A percentile compares a stretch with the other conserved stretches of the same genome.
These are phyloP conservation scores for Themeda triandra DNA, from an alignment of 176 grass and related monocot species.

Conservation along the genomic window DNA sequence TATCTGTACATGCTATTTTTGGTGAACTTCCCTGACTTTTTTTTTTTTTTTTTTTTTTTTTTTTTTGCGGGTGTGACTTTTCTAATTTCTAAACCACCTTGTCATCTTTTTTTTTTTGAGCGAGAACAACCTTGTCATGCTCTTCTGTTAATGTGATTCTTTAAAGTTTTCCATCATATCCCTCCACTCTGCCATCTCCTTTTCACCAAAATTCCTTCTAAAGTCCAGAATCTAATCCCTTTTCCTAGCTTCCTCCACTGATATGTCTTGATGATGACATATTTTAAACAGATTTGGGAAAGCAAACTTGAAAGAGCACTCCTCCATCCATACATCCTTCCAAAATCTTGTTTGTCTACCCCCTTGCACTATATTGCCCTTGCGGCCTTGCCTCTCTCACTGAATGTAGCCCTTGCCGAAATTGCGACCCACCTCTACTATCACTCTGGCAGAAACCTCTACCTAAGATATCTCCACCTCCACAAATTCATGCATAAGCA, in stretches of 20 bases:
- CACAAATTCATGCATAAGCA: not conserved
- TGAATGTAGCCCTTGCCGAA: not conserved
- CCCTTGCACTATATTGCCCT: not conserved
- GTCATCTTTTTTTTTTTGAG: no score
- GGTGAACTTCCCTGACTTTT: not conserved
- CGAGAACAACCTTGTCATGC: not conserved
- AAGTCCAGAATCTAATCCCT: not conserved
- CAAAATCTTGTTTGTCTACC: not conserved
- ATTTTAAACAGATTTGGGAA: not conserved
- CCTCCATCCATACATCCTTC: not conserved
- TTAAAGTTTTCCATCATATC: not conserved
- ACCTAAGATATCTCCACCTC: not conserved
- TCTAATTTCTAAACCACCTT: not conserved
- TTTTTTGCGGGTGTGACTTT: no score
- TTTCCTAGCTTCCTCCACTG: not conserved
- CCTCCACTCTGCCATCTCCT: not conserved
- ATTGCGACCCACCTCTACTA: not conserved
- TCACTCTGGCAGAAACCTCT: not conserved
- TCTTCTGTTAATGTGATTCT: not conserved
- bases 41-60: no score
- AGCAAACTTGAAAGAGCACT: not conserved
- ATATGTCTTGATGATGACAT: not conserved
- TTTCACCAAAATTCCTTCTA: not conserved
- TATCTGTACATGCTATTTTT: not conserved
- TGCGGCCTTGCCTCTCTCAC: not conserved